A percentile compares a stretch with the other conserved stretches of the same genome.
Conservation (phyloP, 2,329 filamentous ascomycete species). For the Fusarium sp. region DNA sequence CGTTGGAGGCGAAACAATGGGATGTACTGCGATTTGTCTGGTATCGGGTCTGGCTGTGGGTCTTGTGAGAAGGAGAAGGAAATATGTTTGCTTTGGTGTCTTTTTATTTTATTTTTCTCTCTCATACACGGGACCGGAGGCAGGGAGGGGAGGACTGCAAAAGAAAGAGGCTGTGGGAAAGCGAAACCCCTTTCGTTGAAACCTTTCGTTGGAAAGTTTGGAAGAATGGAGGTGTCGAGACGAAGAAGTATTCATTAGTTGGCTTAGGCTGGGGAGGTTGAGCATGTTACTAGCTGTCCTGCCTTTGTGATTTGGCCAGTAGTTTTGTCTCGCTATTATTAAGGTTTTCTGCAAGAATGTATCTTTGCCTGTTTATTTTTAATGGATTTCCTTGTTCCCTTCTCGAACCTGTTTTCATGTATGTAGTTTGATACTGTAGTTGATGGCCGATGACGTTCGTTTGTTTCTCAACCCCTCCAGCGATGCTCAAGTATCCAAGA, state of each 20-base stretch:
- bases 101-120: conserved; percentile 7
- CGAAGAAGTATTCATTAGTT: background rate
- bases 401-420: background rate
- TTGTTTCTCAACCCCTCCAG: background rate
- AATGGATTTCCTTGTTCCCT: conserved; percentile 25
- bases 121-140: conserved; percentile 1
- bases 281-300: conserved; percentile 16
- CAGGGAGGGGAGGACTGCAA: conserved; percentile 1
- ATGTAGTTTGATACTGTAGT: background rate
- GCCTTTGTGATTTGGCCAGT: conserved; percentile 10
- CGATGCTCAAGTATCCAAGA: background rate
- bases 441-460: background rate
- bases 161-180: background rate
- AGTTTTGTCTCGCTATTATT: conserved; percentile 20
- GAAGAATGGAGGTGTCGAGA: background rate
- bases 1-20: conserved; percentile 41
- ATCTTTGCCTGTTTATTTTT: conserved; percentile 20
- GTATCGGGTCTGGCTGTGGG: conserved; percentile 29
- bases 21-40: conserved; percentile 34
- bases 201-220: conserved; percentile 1
- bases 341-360: conserved; percentile 31
- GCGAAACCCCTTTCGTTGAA: background rate
- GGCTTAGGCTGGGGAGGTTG: background rate
- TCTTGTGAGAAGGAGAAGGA: conserved; percentile 24
- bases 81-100: conserved; percentile 11